Percentiles rank a stretch among this genome's conserved stretches.
These are phyloP conservation scores for Geranomyces michiganensis DNA, from an alignment of 192 early-diverging fungal species.

Conservation along the genomic window DNA sequence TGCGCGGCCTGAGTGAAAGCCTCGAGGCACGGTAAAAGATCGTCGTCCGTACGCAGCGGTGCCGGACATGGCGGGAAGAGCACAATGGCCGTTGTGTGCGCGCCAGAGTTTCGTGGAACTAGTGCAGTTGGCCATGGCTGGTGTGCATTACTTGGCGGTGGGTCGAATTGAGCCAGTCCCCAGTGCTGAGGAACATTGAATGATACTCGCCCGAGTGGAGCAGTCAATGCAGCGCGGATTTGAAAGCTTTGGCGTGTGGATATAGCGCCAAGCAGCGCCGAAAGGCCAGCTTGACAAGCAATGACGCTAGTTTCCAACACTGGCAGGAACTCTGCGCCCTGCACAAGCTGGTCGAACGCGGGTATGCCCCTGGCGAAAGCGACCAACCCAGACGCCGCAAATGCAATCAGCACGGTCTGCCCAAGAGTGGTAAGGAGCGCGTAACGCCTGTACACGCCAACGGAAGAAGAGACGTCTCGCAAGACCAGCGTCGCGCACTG, in stretches of 20 bases:
- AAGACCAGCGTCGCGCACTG: neutral
- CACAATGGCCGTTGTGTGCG: neutral
- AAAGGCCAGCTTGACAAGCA: neutral
- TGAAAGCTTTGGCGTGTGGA: neutral
- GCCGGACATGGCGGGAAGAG: neutral
- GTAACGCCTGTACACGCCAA: conserved; percentile 1
- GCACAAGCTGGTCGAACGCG: conserved; percentile 7
- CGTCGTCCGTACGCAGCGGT: neutral
- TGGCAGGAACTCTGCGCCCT: neutral
- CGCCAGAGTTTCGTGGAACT: neutral
- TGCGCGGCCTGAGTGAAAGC: neutral
- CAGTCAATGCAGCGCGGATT: neutral
- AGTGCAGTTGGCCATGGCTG: neutral
- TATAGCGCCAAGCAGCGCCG: neutral
- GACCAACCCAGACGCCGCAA: neutral
- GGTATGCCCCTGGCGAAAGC: neutral
- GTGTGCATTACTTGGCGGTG: neutral
- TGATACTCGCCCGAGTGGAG: neutral
- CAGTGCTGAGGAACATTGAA: neutral
- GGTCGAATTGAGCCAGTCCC: neutral
- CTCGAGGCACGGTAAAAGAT: neutral
- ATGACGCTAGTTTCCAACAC: neutral
- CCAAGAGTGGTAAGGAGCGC: neutral
- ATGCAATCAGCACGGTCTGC: conserved; percentile 4
- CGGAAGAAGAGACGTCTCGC: neutral